Evolutionary conservation across 768 basidiomycete genomes (phyloP), one percentile per base, ranked within the genome.

Genomic region (Hortiboletus flavorubellus): DNA sequence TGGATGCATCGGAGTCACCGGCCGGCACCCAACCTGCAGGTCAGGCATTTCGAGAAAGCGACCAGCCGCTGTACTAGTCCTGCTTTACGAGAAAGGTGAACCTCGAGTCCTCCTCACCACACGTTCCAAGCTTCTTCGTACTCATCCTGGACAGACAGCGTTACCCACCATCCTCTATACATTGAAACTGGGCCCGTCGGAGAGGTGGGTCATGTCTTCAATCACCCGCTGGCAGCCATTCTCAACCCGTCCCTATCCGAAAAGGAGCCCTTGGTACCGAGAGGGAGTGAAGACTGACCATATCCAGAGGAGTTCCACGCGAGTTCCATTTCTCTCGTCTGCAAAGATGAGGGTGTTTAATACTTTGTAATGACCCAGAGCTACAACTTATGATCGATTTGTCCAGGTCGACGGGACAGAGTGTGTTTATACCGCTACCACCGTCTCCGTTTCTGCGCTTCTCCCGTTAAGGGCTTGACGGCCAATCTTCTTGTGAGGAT

Each of bases 101-200:
- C 72, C 94, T 7, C 81, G 86, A 12, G 91, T 95, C 5, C 75
- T 95, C 21, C 74, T 96, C 50, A 96, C 93, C 1, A 96, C 93
- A 5, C 82, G 93, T 10, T 90, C 92, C 6, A 92, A 89, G 68
- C 65, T 73, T 3, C 76, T 92, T 11, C 75, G 89, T 30, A 81
- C 86, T 0, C 89, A 92, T 69, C 84, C 89, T 4, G 90, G 88
- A 16, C 85, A 92, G 66, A 91, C 89, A 4, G 91, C 91, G 1
- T 69, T 93, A 0, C 68, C 72, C 1, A 21, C 40, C 46, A 26
- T 92, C 2, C 73, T 95, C 2, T 66, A 71, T 1, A 61, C 64
- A 16, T 74, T 94, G 5, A 73, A 68, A 21, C 82, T 88, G 3
- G 78, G 79, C 21, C 21, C 15, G 78, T 79, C 35, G 79, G 76